Base-by-base conservation (phyloP, 2,329 filamentous ascomycete species). In the Fusarium avenaceum region DNA sequence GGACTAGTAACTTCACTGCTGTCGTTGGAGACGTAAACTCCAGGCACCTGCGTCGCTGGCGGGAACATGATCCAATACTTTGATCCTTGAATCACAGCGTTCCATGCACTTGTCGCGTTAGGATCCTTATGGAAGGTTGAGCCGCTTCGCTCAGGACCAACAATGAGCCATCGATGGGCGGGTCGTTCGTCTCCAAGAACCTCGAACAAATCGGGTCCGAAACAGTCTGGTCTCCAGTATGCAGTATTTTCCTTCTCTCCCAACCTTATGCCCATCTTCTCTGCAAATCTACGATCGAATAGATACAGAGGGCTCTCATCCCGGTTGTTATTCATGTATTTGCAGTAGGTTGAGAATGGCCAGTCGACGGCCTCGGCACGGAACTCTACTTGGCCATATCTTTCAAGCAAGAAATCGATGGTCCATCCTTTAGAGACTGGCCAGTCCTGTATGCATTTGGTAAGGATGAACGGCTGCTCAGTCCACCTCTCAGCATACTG, bases 21-120 rank as follows among this genome's bases (percentile, higher is more conserved):
- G 76, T 98, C 96, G 39, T 89, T 85, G 6, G 92, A 96, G 42
- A 97, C 92, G 72, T 91, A 97, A 38, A 98, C 94, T 5, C 95
- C 95, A 0, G 95, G 95, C 8, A 96, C 94, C 5, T 89, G 85
- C 1, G 89, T 87, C 0, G 88, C 88, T 0, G 92, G 91, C 0
- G 93, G 94, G 75, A 98, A 98, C 93, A 98, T 96, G 78, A 98
- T 95, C 95, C 96, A 98, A 83, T 98, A 98, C 76, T 98, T 98
- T 33, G 90, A 88, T 7, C 95, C 96, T 61, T 91, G 89, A 28
- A 98, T 83, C 15, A 97, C 93, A 1, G 94, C 95, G 76, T 98
- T 98, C 96, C 95, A 98, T 0, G 96, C 95, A 72, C 89, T 91
- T 19, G 88, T 90, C 19, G 80, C 90, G 71, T 90, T 91, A 22